A percentile compares a stretch with the other conserved stretches of the same genome.
phyloP scores from a whole-genome alignment of 1,284 basidiomycete species.

The Exobasidium rhododendri region DNA sequence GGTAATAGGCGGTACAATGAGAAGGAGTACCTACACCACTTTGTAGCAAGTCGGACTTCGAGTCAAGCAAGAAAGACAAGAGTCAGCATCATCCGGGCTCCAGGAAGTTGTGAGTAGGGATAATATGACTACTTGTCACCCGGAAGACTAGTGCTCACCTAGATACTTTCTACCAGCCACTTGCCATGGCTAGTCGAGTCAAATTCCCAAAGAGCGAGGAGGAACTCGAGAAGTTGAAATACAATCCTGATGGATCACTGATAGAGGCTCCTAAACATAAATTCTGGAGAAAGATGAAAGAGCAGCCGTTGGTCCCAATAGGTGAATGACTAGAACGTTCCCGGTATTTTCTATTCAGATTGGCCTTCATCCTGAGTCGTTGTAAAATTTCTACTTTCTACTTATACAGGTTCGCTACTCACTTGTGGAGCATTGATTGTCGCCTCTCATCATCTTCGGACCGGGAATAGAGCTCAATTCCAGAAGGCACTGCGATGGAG shows the following conservation, averaged over 20 bases:
- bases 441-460: conserved; percentile 46
- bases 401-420: conserved; percentile 35
- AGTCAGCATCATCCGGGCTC: no score
- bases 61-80: no score
- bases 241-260: conserved; percentile 1
- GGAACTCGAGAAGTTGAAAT: conserved; percentile 10
- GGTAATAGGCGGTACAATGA: no score
- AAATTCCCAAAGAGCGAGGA: conserved; percentile 14
- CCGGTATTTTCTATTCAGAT: not conserved
- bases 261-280: conserved; percentile 38
- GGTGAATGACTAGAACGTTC: conserved; percentile 30
- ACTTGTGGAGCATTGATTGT: conserved; percentile 47
- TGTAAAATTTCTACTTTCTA: not conserved
- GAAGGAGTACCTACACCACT: no score
- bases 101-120: no score
- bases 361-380: not conserved
- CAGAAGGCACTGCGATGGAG: conserved; percentile 51
- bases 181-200: conserved; percentile 21
- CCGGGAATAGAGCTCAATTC: conserved; percentile 47
- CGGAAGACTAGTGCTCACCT: no score
- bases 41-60: no score
- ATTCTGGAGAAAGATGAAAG: conserved; percentile 46
- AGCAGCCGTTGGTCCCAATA: conserved; percentile 52
- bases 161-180: no score
- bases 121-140: no score